Evolutionary conservation across 1,284 basidiomycete species (phyloP).

Genomic region (Leccinum solheimii): DNA sequence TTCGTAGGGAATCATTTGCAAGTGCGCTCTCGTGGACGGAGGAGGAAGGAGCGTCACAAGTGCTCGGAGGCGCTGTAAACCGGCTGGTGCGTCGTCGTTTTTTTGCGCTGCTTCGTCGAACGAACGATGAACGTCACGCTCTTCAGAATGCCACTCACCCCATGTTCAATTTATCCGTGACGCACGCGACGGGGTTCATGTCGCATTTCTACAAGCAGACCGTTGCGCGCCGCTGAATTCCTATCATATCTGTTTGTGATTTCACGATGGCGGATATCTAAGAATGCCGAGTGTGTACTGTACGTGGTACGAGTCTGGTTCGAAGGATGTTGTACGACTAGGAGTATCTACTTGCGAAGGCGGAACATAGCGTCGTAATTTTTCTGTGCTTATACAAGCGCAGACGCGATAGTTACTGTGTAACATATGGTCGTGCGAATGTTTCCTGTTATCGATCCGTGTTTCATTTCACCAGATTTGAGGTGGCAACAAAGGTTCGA

Average conservation of each 20-base stretch:
- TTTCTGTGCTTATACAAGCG: no score
- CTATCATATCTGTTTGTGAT: not conserved
- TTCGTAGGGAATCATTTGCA: slow-evolving; percentile 48
- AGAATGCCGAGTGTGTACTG: not conserved
- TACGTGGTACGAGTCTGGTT: not conserved
- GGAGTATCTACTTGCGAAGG: not conserved
- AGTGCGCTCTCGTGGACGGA: slow-evolving; percentile 75
- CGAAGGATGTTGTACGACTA: not conserved
- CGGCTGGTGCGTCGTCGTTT: slow-evolving; percentile 58
- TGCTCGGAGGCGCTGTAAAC: slow-evolving; percentile 68
- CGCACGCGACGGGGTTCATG: slow-evolving; percentile 73
- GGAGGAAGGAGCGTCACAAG: slow-evolving; percentile 61
- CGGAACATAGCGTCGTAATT: not conserved
- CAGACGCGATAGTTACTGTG: not conserved
- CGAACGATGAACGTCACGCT: not conserved
- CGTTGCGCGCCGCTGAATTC: slow-evolving; percentile 31
- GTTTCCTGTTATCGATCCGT: not conserved
- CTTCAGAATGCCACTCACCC: slow-evolving; percentile 87
- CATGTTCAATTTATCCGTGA: slow-evolving; percentile 33
- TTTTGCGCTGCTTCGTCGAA: not conserved
- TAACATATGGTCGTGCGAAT: no score
- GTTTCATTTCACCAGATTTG: no score
- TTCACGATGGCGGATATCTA: not conserved
- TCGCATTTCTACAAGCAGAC: slow-evolving; percentile 75
- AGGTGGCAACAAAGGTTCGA: not conserved